Conservation (phyloP, 371 early-diverging fungal genomes). For the Actinomucor elegans region DNA sequence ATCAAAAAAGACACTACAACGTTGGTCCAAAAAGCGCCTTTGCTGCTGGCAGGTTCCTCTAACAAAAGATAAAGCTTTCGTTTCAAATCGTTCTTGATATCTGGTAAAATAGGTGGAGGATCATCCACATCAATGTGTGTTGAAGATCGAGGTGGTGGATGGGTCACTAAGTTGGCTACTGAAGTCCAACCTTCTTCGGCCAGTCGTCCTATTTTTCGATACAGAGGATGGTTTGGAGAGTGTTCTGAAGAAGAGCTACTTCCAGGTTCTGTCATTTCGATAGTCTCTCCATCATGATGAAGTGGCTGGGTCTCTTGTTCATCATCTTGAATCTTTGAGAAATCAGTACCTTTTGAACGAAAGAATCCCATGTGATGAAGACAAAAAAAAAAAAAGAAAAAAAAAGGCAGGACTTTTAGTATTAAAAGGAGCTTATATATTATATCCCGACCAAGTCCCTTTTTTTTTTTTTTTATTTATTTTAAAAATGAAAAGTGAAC, state of each 20-base stretch:
- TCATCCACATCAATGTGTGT: conserved; percentile 19
- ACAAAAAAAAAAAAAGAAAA: background rate
- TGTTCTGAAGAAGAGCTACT: background rate
- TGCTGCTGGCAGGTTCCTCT: conserved; percentile 71
- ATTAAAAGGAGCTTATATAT: background rate
- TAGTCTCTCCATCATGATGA: conserved; percentile 20
- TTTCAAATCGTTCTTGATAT: conserved; percentile 45
- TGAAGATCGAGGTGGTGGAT: conserved; percentile 10
- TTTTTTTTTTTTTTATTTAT: background rate
- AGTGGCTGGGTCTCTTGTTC: conserved; percentile 29
- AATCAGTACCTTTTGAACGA: conserved; percentile 11
- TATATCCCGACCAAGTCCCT: background rate
- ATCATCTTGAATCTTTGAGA: conserved; percentile 2
- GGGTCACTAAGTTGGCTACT: conserved; percentile 15
- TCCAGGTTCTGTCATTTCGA: conserved; percentile 22
- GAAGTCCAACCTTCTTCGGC: conserved; percentile 32
- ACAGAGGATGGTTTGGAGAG: background rate
- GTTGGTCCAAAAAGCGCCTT: conserved; percentile 74
- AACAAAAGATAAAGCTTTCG: conserved; percentile 66
- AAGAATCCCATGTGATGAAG: conserved; percentile 11
- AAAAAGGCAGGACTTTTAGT: background rate
- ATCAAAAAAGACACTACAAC: conserved; percentile 76
- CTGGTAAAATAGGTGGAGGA: conserved; percentile 7
- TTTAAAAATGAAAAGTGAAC: conserved; percentile 24
- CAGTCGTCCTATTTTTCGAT: conserved; percentile 15